These are phyloP conservation scores for Tilletia setariae DNA, from an alignment of 1,284 basidiomycete genomes.

Conservation along the genomic window DNA sequence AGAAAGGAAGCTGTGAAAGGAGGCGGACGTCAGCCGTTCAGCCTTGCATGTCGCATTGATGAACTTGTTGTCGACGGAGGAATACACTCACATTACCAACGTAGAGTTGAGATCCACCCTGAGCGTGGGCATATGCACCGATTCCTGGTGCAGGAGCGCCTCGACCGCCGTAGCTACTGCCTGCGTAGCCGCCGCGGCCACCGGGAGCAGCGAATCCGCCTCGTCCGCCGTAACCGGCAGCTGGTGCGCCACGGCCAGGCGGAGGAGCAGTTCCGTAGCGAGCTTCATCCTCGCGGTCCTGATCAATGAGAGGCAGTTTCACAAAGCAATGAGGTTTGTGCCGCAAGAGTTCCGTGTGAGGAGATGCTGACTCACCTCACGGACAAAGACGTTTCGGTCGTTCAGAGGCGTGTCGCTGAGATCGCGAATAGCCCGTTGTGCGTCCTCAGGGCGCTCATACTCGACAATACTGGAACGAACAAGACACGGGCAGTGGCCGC, in stretches of 20 bases:
- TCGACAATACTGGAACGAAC: slow-evolving; percentile 38
- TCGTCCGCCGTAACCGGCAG: slow-evolving; percentile 35
- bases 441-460: slow-evolving; percentile 39
- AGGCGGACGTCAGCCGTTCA: background rate
- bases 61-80: no score
- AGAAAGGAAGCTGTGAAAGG: slow-evolving; percentile 63
- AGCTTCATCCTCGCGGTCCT: slow-evolving; percentile 95
- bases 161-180: slow-evolving; percentile 55
- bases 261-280: slow-evolving; percentile 89
- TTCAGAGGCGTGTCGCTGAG: slow-evolving; percentile 71
- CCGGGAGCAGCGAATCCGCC: slow-evolving; percentile 52
- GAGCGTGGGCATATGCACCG: slow-evolving; percentile 7
- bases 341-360: slow-evolving; percentile 3
- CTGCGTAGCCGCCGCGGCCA: slow-evolving; percentile 59
- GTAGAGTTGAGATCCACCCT: slow-evolving; percentile 70
- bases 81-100: slow-evolving; percentile 69
- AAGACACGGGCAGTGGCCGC: background rate
- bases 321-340: no score
- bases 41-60: no score
- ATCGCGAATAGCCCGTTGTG: slow-evolving; percentile 38
- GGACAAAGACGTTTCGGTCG: slow-evolving; percentile 89
- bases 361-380: slow-evolving; percentile 67
- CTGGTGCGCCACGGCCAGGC: slow-evolving; percentile 55
- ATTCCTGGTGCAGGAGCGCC: slow-evolving; percentile 33
- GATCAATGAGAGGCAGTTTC: slow-evolving; percentile 8